Evolutionary conservation across 441 rosid genomes (phyloP).

Genomic region (Eruca vesicaria): DNA sequence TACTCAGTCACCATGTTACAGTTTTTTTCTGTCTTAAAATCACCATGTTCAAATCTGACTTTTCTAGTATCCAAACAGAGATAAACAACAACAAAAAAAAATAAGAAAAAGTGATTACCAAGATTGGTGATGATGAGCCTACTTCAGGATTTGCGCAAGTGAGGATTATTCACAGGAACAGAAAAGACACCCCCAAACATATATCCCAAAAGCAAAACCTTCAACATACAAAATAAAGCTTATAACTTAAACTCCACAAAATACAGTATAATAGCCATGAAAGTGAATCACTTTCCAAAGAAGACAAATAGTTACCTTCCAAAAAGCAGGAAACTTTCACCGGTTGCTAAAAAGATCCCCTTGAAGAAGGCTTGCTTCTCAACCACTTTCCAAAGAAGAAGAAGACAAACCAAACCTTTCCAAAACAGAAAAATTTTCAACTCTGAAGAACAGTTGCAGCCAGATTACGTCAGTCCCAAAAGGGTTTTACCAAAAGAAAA

Average conservation of each 20-base stretch:
- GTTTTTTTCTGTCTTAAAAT: too few relatives aligned
- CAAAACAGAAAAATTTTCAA: slow-evolving; percentile 14
- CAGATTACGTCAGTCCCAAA: slow-evolving; percentile 7
- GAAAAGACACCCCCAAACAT: slow-evolving; percentile 75
- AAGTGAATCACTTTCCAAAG: slow-evolving; percentile 16
- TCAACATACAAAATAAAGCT: neutral
- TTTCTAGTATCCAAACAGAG: neutral
- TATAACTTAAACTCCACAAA: neutral
- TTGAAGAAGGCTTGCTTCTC: neutral
- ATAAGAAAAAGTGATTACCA: slow-evolving; percentile 41
- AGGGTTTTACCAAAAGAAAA: neutral
- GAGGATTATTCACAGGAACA: slow-evolving; percentile 64
- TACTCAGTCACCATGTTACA: too few relatives aligned
- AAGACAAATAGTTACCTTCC: slow-evolving; percentile 31
- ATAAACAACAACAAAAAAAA: neutral
- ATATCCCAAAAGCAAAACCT: slow-evolving; percentile 37
- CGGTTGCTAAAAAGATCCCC: neutral
- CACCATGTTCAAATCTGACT: neutral
- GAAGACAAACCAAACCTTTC: slow-evolving; percentile 19
- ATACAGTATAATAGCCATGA: neutral
- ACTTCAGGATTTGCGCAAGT: slow-evolving; percentile 88
- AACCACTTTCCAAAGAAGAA: neutral
- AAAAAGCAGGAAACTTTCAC: slow-evolving; percentile 14
- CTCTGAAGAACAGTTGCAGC: slow-evolving; percentile 21
- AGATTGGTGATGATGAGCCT: slow-evolving; percentile 62